Conservation (phyloP, 1,139 yeast species). For the Protomyces inundatus region DNA sequence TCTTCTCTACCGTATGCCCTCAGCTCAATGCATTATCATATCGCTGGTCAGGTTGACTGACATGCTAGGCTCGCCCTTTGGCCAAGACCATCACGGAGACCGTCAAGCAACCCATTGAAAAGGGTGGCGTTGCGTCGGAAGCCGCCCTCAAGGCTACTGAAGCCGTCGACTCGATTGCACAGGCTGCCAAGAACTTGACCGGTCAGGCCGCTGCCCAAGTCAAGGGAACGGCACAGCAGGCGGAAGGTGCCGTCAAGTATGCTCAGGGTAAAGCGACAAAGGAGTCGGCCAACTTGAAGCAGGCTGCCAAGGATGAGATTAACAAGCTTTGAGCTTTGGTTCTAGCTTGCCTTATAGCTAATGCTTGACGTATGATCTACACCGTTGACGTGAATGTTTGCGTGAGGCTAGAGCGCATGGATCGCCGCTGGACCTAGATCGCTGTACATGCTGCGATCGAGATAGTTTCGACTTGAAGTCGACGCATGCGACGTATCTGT, state of each 20-base stretch:
- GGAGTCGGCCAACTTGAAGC: neutral
- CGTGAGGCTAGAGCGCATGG: neutral
- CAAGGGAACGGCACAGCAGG: neutral
- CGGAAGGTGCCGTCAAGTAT: neutral
- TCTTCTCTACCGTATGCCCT: neutral
- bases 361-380: too few species aligned
- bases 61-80: neutral
- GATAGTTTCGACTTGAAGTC: neutral
- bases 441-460: neutral
- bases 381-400: too few species aligned
- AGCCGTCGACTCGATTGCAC: neutral
- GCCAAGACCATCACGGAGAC: neutral
- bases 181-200: neutral
- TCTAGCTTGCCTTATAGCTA: too few species aligned
- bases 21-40: neutral
- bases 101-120: neutral
- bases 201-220: neutral
- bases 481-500: neutral
- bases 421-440: neutral
- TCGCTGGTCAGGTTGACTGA: too few species aligned
- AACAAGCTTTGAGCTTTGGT: neutral
- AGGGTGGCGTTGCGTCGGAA: neutral
- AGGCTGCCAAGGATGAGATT: neutral
- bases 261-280: neutral
- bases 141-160: neutral